Base-by-base conservation (phyloP, 2,329 filamentous ascomycete genomes). In the Penicillium sp. region DNA sequence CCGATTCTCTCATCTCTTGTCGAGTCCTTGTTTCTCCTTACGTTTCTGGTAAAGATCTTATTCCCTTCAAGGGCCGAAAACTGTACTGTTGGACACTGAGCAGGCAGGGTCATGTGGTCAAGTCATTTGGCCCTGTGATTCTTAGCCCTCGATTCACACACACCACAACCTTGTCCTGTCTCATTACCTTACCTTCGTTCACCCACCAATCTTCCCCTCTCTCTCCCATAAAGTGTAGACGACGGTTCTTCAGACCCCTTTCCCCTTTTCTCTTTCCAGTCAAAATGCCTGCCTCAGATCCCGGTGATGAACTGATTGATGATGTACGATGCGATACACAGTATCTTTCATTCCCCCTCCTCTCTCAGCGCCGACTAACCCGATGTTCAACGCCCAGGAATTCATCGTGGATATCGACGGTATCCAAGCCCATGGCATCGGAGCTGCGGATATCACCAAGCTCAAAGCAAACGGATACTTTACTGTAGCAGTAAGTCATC, bases 401-500 rank as follows among this genome's bases (percentile, higher is more conserved):
- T 77, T 77, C 65, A 85, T 86, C 53, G 71, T 85, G 47, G 82
- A 85, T 57, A 81, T 86, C 49, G 83, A 86, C 51, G 72, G 75
- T 39, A 79, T 86, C 29, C 82, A 85, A 64, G 75, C 79, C 32
- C 82, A 86, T 64, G 83, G 83, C 37, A 81, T 86, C 55, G 79
- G 79, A 47, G 80, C 78, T 29, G 74, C 79, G 2, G 83, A 86
- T 60, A 85, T 86, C 55, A 72, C 74, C 6, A 86, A 85, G 64
- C 70, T 86, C 43, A 85, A 83, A 63, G 66, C 72, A 2, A 79
- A 80, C 60, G 79, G 80, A 13, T 83, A 78, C 61, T 79, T 79
- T 65, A 86, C 83, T 8, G 74, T 86, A 57, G 76, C 80, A 47
- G 81, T 83, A 70, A 59, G 71, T 53, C n/a, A 1, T 34, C 18